Evolutionary conservation across 306 rosid genomes (phyloP).

Genomic region (Cicer pinnatifidum): DNA sequence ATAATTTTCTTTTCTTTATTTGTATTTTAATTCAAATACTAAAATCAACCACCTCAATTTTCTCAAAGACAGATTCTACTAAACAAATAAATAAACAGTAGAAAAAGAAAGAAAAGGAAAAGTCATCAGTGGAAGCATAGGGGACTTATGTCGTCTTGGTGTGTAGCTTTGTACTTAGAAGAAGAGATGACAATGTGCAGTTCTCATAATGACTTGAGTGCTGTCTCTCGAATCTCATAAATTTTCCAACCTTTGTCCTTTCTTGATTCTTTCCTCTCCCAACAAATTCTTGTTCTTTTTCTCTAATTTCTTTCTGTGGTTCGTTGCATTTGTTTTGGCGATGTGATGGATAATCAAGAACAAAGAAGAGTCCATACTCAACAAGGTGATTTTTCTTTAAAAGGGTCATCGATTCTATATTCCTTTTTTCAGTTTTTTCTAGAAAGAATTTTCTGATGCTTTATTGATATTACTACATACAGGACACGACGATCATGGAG

Average conservation of each 20-base stretch:
- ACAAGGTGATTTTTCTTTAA: conserved; percentile 42
- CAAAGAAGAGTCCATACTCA: conserved; percentile 28
- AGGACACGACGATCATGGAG: conserved; percentile 62
- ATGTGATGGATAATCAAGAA: conserved; percentile 38
- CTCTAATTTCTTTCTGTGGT: not conserved
- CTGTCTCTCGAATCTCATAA: not conserved
- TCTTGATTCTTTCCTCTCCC: not conserved
- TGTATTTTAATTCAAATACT: no score
- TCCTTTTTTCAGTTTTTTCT: not conserved
- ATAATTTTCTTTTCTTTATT: no score
- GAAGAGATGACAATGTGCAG: not conserved
- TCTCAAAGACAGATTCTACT: no score
- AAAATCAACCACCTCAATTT: no score
- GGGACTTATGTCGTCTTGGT: not conserved
- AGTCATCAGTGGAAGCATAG: not conserved
- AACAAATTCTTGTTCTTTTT: conserved; percentile 7
- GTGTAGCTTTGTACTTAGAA: not conserved
- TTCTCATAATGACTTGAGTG: conserved; percentile 5
- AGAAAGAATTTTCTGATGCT: not conserved
- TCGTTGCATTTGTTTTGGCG: not conserved
- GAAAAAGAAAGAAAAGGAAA: not conserved
- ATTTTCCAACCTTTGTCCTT: not conserved
- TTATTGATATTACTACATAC: conserved; percentile 34
- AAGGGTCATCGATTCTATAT: not conserved
- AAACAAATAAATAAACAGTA: no score